Evolutionary conservation across 2,329 filamentous ascomycete species (phyloP).

Genomic region (Aspergillus sojae): DNA sequence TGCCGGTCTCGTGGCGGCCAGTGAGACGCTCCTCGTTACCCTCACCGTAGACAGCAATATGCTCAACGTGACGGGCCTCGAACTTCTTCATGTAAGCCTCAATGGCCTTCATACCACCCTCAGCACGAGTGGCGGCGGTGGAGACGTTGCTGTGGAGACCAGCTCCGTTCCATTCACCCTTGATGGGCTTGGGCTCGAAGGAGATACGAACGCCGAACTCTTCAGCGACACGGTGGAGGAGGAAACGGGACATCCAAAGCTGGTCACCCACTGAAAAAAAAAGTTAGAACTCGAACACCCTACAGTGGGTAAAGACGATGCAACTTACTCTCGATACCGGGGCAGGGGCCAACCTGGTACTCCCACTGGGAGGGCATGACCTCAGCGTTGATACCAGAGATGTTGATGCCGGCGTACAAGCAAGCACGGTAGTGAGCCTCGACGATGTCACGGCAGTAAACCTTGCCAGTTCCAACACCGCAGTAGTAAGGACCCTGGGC

Average conservation of each 20-base stretch:
- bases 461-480: constrained; percentile 95
- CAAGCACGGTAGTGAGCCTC: constrained; percentile 92
- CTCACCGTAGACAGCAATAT: constrained; percentile 92
- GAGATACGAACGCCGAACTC: constrained; percentile 97
- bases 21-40: constrained; percentile 95
- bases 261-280: constrained; percentile 77
- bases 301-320: background rate
- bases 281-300: constrained; percentile 28
- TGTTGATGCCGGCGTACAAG: constrained; percentile 86
- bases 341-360: constrained; percentile 91
- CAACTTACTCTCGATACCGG: constrained; percentile 75
- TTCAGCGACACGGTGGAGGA: constrained; percentile 88
- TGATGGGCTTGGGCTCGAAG: constrained; percentile 92
- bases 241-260: constrained; percentile 90
- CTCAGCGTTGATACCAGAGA: constrained; percentile 98
- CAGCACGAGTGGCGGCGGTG: constrained; percentile 81
- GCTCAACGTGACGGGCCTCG: constrained; percentile 74
- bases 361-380: constrained; percentile 99
- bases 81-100: constrained; percentile 84
- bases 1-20: constrained; percentile 89
- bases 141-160: constrained; percentile 95
- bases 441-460: constrained; percentile 96
- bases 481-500: constrained; percentile 97
- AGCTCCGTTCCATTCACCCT: constrained; percentile 95
- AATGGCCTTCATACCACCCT: constrained; percentile 95